Conservation (phyloP, 2,329 filamentous ascomycete genomes). For the Epichloe glyceriae region DNA sequence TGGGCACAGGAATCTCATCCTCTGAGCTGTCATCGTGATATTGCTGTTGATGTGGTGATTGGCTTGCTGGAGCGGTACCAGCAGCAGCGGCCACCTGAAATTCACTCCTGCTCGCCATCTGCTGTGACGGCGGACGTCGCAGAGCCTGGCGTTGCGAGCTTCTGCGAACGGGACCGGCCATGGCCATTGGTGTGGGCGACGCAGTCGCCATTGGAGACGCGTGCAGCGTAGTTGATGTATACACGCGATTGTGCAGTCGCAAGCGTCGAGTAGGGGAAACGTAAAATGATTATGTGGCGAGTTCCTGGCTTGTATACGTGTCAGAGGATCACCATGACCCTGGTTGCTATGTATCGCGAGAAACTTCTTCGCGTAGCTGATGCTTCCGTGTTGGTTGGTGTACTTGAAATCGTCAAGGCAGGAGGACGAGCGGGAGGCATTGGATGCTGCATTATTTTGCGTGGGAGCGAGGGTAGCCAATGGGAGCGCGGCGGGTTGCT, state of each 20-base stretch:
- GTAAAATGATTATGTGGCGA: slow-evolving; percentile 11
- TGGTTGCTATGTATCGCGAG: slow-evolving; percentile 13
- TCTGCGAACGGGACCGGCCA: slow-evolving; percentile 36
- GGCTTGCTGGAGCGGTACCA: slow-evolving; percentile 16
- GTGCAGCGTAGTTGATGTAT: slow-evolving; percentile 10
- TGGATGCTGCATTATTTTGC: slow-evolving; percentile 15
- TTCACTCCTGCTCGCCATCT: slow-evolving; percentile 31
- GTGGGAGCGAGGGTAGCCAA: slow-evolving; percentile 14
- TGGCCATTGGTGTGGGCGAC: slow-evolving; percentile 43
- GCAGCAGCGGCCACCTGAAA: slow-evolving; percentile 24
- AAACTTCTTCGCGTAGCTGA: slow-evolving; percentile 15
- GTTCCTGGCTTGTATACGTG: slow-evolving; percentile 20
- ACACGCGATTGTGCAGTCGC: neutral
- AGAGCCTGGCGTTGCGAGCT: slow-evolving; percentile 44
- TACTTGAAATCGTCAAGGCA: slow-evolving; percentile 6
- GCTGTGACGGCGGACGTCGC: slow-evolving; percentile 35
- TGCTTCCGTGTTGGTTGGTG: slow-evolving; percentile 22
- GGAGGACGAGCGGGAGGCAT: slow-evolving; percentile 2
- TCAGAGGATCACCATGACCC: slow-evolving; percentile 25
- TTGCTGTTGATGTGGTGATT: slow-evolving; percentile 29
- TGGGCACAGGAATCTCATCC: slow-evolving; percentile 81
- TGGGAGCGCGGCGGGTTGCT: slow-evolving; percentile 18
- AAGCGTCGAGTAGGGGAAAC: slow-evolving; percentile 6
- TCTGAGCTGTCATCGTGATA: slow-evolving; percentile 74
- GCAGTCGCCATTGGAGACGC: slow-evolving; percentile 32